Base-by-base conservation (phyloP, 2,329 filamentous ascomycete species). In the Parascedosporium putredinis region DNA sequence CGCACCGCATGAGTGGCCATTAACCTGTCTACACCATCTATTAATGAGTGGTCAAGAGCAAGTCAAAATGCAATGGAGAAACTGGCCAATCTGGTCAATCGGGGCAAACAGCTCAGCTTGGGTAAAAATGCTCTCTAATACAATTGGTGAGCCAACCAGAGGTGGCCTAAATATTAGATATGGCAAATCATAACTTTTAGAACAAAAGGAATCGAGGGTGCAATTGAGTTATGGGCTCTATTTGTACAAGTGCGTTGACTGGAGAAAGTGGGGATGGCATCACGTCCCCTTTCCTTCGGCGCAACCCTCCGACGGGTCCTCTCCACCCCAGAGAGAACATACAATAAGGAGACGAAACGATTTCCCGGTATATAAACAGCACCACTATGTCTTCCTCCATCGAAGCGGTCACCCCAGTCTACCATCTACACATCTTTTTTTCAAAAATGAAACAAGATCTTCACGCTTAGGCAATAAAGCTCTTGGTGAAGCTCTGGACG, bases 401-500 rank as follows among this genome's bases (percentile, higher is more conserved):
- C 18, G 25, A 33, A 40, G 34, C 25, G 25, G 20, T 36, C 57
- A 59, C 56, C 56, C 57, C 50, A 49, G 51, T 55, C 57, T 56
- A 57, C 53, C 55, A 51, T 57, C 55, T 61, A 60, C 60, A 53
- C 52, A 55, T 55, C 55, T 59, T 57, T 58, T 57, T 60, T 60
- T 57, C 62, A 55, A 60, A 56, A n/a, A n/a, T n/a, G n/a, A n/a
- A n/a, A n/a, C n/a, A 31, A 31, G 12, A 49, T 62, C 29, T 38
- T 33, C 38, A 18, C 42, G 59, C 64, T 78, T 79, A 80, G 65
- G 68, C 68, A 56, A 73, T 62, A 81, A 96, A 97, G 81, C 83
- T 88, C 87, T 95, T 94, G 78, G 88, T 94, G 83, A 96, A 97
- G 71, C 65, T 77, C 61, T 62, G 56, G 63, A 88, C 80, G 64